Evolutionary conservation across 371 early-diverging fungal species (phyloP).

Genomic region (Racocetra persica): DNA sequence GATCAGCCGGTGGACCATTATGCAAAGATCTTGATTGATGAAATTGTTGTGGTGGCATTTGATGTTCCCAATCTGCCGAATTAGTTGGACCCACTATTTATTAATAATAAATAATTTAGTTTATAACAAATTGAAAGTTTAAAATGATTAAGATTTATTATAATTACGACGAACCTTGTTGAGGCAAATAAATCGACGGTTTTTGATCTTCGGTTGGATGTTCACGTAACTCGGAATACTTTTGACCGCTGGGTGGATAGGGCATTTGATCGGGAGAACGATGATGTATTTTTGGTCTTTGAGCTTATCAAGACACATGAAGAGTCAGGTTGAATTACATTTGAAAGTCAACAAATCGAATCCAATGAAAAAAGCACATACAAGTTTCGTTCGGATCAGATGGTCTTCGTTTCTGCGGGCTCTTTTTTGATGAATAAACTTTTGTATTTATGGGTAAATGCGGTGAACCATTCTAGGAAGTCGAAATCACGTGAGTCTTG

Average conservation of each 20-base stretch:
- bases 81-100: neutral
- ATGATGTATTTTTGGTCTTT: slow-evolving; percentile 1
- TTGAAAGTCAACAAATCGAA: neutral
- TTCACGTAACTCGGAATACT: neutral
- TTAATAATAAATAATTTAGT: neutral
- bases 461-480: neutral
- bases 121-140: neutral
- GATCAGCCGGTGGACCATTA: neutral
- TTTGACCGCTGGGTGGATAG: neutral
- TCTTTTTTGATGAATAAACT: neutral
- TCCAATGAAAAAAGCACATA: neutral
- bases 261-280: neutral
- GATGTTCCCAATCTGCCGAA: slow-evolving; percentile 26
- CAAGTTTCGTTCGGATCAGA: slow-evolving; percentile 11
- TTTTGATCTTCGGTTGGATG: slow-evolving; percentile 18
- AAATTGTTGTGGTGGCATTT: neutral
- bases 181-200: neutral
- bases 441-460: neutral
- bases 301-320: neutral
- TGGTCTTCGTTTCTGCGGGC: slow-evolving; percentile 35
- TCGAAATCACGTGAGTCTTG: neutral
- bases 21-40: neutral
- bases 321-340: neutral
- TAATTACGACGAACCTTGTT: neutral
- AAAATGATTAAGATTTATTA: neutral